Conservation (phyloP, 768 basidiomycete genomes). For the Dioszegia hungarica region DNA sequence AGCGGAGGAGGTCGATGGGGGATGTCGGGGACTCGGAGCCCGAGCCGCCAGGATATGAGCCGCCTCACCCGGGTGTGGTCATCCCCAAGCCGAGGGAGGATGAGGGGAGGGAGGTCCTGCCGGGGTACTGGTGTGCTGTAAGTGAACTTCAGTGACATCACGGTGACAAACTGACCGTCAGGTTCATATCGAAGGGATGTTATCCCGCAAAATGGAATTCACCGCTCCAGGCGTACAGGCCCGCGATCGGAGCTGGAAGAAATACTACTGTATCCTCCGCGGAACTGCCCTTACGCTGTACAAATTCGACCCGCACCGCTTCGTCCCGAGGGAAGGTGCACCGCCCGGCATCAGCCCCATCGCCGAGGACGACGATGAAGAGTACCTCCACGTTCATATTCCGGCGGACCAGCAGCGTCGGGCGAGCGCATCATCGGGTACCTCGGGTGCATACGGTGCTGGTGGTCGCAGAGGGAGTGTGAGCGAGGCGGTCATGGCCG, state of each 20-base stretch:
- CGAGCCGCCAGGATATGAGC: conserved; percentile 50
- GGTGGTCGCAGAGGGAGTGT: neutral
- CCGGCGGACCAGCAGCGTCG: conserved; percentile 26
- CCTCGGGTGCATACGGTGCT: neutral
- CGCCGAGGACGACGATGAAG: conserved; percentile 37
- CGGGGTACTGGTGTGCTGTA: conserved; percentile 68
- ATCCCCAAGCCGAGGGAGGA: conserved; percentile 56
- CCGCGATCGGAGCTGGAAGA: conserved; percentile 84
- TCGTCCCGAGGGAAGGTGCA: conserved; percentile 36
- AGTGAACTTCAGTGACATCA: conserved; percentile 8
- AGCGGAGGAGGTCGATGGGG: conserved; percentile 49
- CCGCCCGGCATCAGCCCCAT: conserved; percentile 27
- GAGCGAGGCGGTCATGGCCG: neutral
- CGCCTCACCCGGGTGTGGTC: conserved; percentile 45
- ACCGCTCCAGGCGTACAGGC: conserved; percentile 75
- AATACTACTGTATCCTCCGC: conserved; percentile 80
- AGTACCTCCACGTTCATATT: conserved; percentile 47
- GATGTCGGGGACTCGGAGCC: conserved; percentile 47
- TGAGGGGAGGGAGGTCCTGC: conserved; percentile 76
- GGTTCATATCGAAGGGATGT: conserved; percentile 69
- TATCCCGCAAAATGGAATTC: conserved; percentile 95
- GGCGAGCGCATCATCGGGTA: conserved; percentile 1
- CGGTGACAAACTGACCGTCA: conserved; percentile 5
- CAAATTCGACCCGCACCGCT: conserved; percentile 50
- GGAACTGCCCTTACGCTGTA: conserved; percentile 78